Evolutionary conservation across 1,284 basidiomycete genomes (phyloP).

Genomic region (Hemileia vastatrix): DNA sequence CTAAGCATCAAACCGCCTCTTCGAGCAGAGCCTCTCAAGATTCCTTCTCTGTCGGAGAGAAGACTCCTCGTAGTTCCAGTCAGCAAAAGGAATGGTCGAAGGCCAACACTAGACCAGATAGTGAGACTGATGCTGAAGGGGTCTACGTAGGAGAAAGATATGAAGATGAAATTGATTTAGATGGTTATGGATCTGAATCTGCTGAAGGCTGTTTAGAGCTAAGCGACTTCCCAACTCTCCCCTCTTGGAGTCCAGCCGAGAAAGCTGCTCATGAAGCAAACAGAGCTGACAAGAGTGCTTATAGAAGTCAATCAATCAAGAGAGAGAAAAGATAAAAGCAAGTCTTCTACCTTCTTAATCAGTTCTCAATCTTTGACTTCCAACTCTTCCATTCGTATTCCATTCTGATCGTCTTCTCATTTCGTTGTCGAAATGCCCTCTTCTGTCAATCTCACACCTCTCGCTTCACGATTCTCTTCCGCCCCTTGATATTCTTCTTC

Average conservation of each 20-base stretch:
- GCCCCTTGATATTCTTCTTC: no score
- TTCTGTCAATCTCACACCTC: no score
- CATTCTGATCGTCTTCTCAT: no score
- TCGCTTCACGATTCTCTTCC: no score
- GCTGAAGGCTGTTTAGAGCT: neutral
- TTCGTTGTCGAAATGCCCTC: no score
- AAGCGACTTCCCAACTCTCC: neutral
- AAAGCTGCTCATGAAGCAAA: neutral
- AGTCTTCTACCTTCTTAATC: no score
- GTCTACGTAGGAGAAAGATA: neutral
- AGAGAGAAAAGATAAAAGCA: neutral
- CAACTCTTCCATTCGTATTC: no score
- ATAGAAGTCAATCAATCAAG: neutral
- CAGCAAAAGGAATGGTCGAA: neutral
- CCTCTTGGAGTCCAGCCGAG: neutral
- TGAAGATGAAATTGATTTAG: neutral
- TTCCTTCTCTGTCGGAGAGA: neutral
- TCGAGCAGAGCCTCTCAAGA: neutral
- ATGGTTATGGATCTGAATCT: neutral
- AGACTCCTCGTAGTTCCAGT: neutral
- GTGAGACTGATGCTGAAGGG: neutral
- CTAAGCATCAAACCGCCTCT: neutral
- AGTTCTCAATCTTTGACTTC: no score
- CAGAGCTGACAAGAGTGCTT: neutral
- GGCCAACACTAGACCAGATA: neutral